Evolutionary conservation across 495 filamentous ascomycete species (phyloP).

Genomic region (Amniculicola lignicola): DNA sequence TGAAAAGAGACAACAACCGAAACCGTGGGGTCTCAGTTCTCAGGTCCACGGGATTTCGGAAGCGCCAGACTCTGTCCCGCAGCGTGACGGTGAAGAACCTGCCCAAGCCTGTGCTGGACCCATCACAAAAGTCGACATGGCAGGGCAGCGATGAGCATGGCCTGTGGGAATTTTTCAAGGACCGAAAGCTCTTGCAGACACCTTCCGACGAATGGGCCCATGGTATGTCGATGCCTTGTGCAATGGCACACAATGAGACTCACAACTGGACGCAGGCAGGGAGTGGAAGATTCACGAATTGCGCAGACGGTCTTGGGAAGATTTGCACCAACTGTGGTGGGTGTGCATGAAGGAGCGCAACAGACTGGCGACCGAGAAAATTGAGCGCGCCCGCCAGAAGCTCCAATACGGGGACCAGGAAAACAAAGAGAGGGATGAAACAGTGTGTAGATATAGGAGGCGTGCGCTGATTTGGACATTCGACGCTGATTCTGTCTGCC

Average conservation of each 20-base stretch:
- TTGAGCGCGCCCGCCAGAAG: conserved; percentile 62
- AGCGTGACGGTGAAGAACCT: conserved; percentile 40
- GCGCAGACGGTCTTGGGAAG: conserved; percentile 84
- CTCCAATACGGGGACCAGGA: conserved; percentile 69
- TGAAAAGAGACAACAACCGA: conserved; percentile 56
- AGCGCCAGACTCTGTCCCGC: conserved; percentile 33
- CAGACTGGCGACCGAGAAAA: conserved; percentile 70
- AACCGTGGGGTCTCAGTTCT: conserved; percentile 77
- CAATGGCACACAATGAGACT: not conserved
- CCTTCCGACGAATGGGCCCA: conserved; percentile 66
- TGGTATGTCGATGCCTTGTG: conserved; percentile 46
- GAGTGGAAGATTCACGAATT: conserved; percentile 87
- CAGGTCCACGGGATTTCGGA: conserved; percentile 61
- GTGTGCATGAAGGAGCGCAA: conserved; percentile 91
- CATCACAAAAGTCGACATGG: conserved; percentile 47
- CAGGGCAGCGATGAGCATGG: conserved; percentile 72
- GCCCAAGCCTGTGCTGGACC: conserved; percentile 65
- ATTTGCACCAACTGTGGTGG: conserved; percentile 92
- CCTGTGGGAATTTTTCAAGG: conserved; percentile 88
- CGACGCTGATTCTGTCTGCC: conserved; percentile 7
- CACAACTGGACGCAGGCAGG: conserved; percentile 55
- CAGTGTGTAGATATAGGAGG: conserved; percentile 51
- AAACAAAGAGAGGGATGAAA: conserved; percentile 52
- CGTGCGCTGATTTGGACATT: not conserved
- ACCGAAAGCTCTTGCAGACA: conserved; percentile 59